Evolutionary conservation across 345 rosid genomes (phyloP).

Genomic region (Tarenaya hassleriana): DNA sequence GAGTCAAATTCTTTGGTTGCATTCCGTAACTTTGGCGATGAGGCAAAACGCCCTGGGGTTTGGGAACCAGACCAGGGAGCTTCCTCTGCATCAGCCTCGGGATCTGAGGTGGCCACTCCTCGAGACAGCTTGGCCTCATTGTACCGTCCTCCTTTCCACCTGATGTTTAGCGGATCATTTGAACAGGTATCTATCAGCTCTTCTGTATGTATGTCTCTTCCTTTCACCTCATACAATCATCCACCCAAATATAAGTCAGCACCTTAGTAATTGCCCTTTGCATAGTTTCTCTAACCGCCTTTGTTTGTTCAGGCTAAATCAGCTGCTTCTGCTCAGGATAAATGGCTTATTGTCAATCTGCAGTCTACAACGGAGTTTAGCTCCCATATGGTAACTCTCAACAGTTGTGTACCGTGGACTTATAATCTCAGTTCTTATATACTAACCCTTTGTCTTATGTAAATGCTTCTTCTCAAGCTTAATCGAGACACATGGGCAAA

Average conservation of each 20-base stretch:
- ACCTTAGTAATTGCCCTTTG: neutral
- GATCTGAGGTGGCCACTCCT: conserved; percentile 29
- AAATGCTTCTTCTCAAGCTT: conserved; percentile 46
- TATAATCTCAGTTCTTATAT: conserved; percentile 10
- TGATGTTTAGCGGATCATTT: conserved; percentile 71
- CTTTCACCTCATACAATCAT: too few species aligned
- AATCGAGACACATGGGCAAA: conserved; percentile 99
- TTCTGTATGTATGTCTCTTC: too few species aligned
- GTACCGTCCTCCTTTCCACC: conserved; percentile 67
- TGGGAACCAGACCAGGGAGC: conserved; percentile 47
- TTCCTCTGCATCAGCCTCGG: conserved; percentile 28
- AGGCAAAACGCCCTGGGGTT: conserved; percentile 73
- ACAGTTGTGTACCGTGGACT: neutral
- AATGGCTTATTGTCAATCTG: conserved; percentile 94
- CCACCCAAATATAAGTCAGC: too few species aligned
- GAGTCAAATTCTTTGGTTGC: conserved; percentile 66
- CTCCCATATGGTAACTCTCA: conserved; percentile 61
- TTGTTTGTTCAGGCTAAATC: conserved; percentile 58
- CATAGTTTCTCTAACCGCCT: conserved; percentile 12
- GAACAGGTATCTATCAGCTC: conserved; percentile 69
- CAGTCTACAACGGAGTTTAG: conserved; percentile 89
- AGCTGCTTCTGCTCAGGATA: conserved; percentile 67
- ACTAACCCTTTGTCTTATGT: conserved; percentile 18
- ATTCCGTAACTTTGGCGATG: conserved; percentile 86
- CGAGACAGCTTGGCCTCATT: conserved; percentile 73